Evolutionary conservation across 2,329 filamentous ascomycete genomes (phyloP), one percentile per base, ranked within the genome.

Genomic region (Ceratocystis colombiana): DNA sequence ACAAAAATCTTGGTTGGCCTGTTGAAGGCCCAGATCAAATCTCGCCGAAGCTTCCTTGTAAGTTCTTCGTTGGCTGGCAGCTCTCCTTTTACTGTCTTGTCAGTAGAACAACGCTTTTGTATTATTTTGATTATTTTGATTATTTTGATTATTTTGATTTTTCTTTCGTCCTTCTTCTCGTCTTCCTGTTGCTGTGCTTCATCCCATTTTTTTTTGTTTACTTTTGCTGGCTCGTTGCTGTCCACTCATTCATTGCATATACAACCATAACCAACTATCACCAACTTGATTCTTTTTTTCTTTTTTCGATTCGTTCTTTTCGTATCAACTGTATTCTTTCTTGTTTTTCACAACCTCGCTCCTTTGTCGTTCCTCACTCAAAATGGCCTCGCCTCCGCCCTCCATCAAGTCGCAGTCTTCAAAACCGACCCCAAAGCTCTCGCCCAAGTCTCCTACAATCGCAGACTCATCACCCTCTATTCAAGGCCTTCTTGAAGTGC

Each of bases 301-400:
- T 0, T 22, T 22, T 6, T 48, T 20, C 45, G 2, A 12, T 12
- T 41, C 37, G 10, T 41, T 41, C 10, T 41, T 41, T 41, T 41
- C 37, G 37, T 48, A 20, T 20, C 45, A 48, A 7, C 20, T 20
- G 4, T 22, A 20, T 50, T 50, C 22, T 50, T 50, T 17, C 10
- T 30, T 57, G 12, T 28, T 57, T n/a, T 28, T 57, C 30, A 33
- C 20, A 55, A 5, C 50, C 22, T 28, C 50, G 20, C 20, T 22
- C 17, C 61, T 10, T 63, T 20, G 8, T 63, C 25, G n/a, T n/a
- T 10, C 25, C 1, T 7, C 17, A 0, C 25, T 5, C 6, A 45
- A 17, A 46, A 41, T 64, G 62, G 37, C 62, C 30, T 64, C 62
- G 5, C 44, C n/a, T 30, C 37, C 62, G 33, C 41, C 62, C n/a